A percentile compares a stretch with the other conserved stretches of the same genome.
Conservation (phyloP, 2,329 filamentous ascomycete species). For the Cadophora sp. region DNA sequence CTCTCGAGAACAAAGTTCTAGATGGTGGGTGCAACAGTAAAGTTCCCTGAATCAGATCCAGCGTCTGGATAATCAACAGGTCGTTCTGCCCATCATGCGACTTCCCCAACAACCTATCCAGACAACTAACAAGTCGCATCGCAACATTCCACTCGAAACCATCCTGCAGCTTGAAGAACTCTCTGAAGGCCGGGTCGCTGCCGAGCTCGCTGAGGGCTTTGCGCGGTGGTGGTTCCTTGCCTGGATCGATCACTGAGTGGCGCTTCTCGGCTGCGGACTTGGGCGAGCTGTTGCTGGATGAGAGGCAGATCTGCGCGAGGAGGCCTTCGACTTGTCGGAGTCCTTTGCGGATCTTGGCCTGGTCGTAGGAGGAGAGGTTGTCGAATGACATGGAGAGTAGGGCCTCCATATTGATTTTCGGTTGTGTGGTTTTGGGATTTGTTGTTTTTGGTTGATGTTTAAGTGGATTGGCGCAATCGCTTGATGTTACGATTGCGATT, state of each 20-base stretch:
- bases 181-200: constrained; percentile 86
- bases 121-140: constrained; percentile 81
- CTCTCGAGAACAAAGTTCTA: constrained; percentile 83
- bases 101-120: constrained; percentile 86
- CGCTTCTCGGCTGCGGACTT: constrained; percentile 36
- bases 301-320: constrained; percentile 92
- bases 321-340: constrained; percentile 93
- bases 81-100: constrained; percentile 84
- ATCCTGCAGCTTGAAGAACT: constrained; percentile 97
- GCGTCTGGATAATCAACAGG: constrained; percentile 82
- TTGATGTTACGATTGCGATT: constrained; percentile 10
- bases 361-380: constrained; percentile 82
- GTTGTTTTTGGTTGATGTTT: constrained; percentile 24
- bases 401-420: constrained; percentile 74
- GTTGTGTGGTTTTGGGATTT: constrained; percentile 22
- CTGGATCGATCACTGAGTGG: constrained; percentile 47
- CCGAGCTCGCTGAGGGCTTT: constrained; percentile 75
- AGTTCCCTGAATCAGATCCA: constrained; percentile 88
- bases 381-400: constrained; percentile 93
- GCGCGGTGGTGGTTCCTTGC: constrained; percentile 46
- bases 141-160: constrained; percentile 98
- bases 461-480: constrained; percentile 21
- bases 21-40: constrained; percentile 90
- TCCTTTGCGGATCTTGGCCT: constrained; percentile 89
- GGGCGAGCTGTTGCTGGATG: constrained; percentile 20